phyloP scores from a whole-genome alignment of 2,329 filamentous ascomycete genomes.

The Colletotrichum eremochloae region DNA sequence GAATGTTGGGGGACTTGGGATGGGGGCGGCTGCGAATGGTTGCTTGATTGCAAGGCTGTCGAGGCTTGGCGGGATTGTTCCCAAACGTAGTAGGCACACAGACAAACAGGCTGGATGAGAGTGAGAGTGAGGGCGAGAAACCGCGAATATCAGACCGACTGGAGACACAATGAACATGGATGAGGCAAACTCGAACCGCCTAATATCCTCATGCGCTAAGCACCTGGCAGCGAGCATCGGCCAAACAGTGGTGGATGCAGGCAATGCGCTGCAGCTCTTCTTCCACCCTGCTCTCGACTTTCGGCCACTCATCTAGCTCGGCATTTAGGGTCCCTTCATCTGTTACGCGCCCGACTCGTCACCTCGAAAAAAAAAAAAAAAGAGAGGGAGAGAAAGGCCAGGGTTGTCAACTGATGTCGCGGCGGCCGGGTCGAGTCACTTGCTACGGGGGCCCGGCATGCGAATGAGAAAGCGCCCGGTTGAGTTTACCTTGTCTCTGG shows the following conservation, averaged over 20 bases:
- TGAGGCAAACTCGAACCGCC: conserved; percentile 21
- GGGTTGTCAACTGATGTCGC: conserved; percentile 27
- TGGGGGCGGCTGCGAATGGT: conserved; percentile 1
- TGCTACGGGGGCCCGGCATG: conserved; percentile 13
- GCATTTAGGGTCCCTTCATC: background rate
- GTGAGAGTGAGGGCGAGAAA: background rate
- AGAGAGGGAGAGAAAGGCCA: background rate
- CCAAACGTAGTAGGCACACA: background rate
- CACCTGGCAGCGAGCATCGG: conserved; percentile 5
- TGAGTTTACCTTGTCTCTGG: conserved; percentile 34
- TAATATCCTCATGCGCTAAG: conserved; percentile 13
- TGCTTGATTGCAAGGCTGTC: background rate
- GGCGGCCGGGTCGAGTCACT: conserved; percentile 22
- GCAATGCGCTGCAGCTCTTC: background rate
- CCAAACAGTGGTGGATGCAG: conserved; percentile 6
- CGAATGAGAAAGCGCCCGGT: conserved; percentile 28
- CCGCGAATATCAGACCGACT: conserved; percentile 2
- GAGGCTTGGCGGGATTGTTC: background rate
- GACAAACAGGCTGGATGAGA: background rate
- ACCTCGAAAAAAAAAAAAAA: background rate
- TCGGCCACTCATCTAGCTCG: conserved; percentile 7
- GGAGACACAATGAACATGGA: conserved; percentile 14
- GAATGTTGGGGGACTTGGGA: background rate
- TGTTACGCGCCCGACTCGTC: conserved; percentile 13
- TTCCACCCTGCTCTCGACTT: background rate